Evolutionary conservation across 805 yeast genomes (phyloP), one percentile per base, ranked within the genome.

Genomic region (Hanseniaspora hatyaiensis): DNA sequence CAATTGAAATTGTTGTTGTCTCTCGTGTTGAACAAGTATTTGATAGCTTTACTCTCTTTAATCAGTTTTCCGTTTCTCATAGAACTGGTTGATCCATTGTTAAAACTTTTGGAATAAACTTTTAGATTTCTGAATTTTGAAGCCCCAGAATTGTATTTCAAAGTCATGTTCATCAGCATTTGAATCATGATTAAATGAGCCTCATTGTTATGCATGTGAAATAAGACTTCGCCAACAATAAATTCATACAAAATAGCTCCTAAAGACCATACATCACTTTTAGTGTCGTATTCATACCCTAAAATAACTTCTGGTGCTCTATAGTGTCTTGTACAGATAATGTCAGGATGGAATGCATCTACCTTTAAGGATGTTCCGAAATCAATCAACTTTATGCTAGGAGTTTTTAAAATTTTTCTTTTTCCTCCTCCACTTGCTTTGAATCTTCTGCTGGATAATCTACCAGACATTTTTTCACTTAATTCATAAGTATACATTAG

Each of bases 181-280:
- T 92, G 89, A 82, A 92, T 92, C 82, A 92, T 80, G 13, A 95
- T 95, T 61, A 92, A 68, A 65, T 92, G 99, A 63, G 89, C 97
- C 43, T 80, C 67, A 61, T 89, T 88, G 60, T 92, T 96, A 62
- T 89, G 96, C 1, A 97, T 92, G 54, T 85, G 87, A 64, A 89
- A 92, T 20, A 92, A 66, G 0, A 96, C 95, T 58, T 86, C 95
- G 23, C 99, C 99, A 16, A 94, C 85, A 32, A 84, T 79, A 42
- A 92, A 65, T 65, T 92, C 99, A 8, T 86, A 88, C 30, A 92
- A 65, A 13, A 92, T 85, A 62, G 97, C 89, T 1, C 96, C 99
- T 37, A 92, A 71, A 1, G 95, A 84, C 99, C 99, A 92, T 67
- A 89, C 69, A 62, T 92, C 99, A 62, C 97, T 89, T 1, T 96